Evolutionary conservation across 441 rosid species (phyloP).

Genomic region (Gossypium aridum): DNA sequence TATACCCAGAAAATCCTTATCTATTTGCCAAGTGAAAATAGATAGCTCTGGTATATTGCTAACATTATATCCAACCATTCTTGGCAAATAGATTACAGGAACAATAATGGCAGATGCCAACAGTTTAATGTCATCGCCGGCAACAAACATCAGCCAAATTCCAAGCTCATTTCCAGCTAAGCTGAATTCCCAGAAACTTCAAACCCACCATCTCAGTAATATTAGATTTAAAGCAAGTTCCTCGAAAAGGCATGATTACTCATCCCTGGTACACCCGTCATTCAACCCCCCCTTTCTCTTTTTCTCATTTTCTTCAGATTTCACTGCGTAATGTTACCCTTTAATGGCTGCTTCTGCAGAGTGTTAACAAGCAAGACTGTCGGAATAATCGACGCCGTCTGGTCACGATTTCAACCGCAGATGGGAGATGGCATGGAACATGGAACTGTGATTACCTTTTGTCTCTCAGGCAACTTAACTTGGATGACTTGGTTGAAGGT

Average conservation of each 20-base stretch:
- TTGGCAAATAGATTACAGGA: not conserved
- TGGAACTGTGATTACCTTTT: slow-evolving; percentile 53
- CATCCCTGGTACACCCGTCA: slow-evolving; percentile 13
- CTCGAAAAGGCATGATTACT: slow-evolving; percentile 12
- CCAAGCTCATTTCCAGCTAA: not conserved
- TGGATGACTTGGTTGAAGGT: slow-evolving; percentile 63
- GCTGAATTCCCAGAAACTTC: slow-evolving; percentile 6
- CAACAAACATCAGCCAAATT: slow-evolving; percentile 16
- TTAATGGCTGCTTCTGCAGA: slow-evolving; percentile 28
- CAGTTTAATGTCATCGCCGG: slow-evolving; percentile 7
- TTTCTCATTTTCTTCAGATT: not conserved
- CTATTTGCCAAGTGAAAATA: not conserved
- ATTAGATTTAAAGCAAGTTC: slow-evolving; percentile 11
- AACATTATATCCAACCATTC: not conserved
- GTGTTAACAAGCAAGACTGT: slow-evolving; percentile 22
- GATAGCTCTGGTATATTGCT: not conserved
- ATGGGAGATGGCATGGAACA: slow-evolving; percentile 59
- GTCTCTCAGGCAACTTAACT: slow-evolving; percentile 51
- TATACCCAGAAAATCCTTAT: not conserved
- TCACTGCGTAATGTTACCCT: not conserved
- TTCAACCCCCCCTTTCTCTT: not conserved
- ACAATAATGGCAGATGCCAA: slow-evolving; percentile 12
- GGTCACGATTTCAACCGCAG: slow-evolving; percentile 54
- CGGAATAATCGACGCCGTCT: slow-evolving; percentile 33
- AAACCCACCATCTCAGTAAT: not conserved